These are phyloP conservation scores for Nitzschia sp. DNA, from an alignment of 108 stramenopile species.

Conservation along the genomic window DNA sequence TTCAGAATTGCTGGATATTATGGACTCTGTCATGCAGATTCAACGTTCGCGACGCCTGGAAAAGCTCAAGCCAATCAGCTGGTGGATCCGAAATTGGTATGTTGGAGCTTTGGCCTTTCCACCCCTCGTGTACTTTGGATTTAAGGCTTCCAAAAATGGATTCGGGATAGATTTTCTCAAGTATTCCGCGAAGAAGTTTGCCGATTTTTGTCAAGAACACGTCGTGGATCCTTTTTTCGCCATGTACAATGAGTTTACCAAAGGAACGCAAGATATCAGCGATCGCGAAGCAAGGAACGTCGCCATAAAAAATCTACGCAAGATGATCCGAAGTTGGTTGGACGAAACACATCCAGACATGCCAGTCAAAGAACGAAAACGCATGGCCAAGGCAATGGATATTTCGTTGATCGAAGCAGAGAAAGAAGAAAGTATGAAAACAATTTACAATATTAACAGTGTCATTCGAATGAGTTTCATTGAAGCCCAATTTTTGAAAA, in stretches of 20 bases:
- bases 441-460: conserved; percentile 72
- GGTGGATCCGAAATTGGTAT: conserved; percentile 76
- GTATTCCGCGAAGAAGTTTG: conserved; percentile 34
- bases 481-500: conserved; percentile 93
- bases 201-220: conserved; percentile 63
- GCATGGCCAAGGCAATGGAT: conserved; percentile 75
- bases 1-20: conserved; percentile 56
- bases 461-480: conserved; percentile 86
- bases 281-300: conserved; percentile 74
- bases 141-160: conserved; percentile 51
- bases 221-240: conserved; percentile 58
- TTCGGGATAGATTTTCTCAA: conserved; percentile 38
- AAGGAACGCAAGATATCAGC: conserved; percentile 66
- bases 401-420: conserved; percentile 74
- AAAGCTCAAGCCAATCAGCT: conserved; percentile 58
- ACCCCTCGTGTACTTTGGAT: conserved; percentile 35
- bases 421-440: conserved; percentile 83
- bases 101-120: conserved; percentile 59
- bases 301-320: conserved; percentile 67
- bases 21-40: conserved; percentile 68
- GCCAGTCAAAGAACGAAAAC: conserved; percentile 45
- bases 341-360: conserved; percentile 83
- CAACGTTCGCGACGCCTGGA: conserved; percentile 70
- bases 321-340: conserved; percentile 90
- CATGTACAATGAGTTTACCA: conserved; percentile 70